Conservation (phyloP, 805 yeast species). For the Yamadazyma kitorensis region DNA sequence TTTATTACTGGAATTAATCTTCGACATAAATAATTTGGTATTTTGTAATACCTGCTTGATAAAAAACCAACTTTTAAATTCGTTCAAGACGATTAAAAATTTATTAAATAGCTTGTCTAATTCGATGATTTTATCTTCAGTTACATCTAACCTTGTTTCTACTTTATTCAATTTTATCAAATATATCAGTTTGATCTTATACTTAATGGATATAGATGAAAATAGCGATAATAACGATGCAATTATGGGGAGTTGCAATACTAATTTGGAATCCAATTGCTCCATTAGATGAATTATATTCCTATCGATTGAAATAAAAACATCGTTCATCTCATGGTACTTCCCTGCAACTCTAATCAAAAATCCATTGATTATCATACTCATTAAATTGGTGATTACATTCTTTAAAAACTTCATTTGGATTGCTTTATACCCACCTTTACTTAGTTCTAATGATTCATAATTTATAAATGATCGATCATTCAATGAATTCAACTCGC, state of each 20-base stretch:
- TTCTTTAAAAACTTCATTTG: neutral
- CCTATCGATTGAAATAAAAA: neutral
- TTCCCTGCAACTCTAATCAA: neutral
- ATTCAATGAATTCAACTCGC: too few species aligned
- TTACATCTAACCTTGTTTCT: conserved; percentile 6
- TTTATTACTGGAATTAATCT: too few species aligned
- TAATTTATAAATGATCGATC: too few species aligned
- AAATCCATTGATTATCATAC: neutral
- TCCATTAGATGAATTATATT: neutral
- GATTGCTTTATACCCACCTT: neutral
- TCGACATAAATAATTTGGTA: too few species aligned
- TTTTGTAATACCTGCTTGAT: too few species aligned
- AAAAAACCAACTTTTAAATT: too few species aligned
- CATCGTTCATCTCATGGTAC: conserved; percentile 4
- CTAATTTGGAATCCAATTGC: neutral
- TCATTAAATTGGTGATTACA: neutral
- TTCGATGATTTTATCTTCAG: neutral
- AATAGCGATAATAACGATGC: conserved; percentile 9
- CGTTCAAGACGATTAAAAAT: too few species aligned
- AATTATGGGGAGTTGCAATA: conserved; percentile 9
- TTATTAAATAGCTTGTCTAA: too few species aligned
- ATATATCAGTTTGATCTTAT: conserved; percentile 11
- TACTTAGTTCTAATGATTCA: too few species aligned
- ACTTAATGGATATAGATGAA: conserved; percentile 7
- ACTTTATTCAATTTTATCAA: conserved; percentile 7